Evolutionary conservation across 2,329 filamentous ascomycete genomes (phyloP).

Genomic region (Neofusicoccum laricinum): DNA sequence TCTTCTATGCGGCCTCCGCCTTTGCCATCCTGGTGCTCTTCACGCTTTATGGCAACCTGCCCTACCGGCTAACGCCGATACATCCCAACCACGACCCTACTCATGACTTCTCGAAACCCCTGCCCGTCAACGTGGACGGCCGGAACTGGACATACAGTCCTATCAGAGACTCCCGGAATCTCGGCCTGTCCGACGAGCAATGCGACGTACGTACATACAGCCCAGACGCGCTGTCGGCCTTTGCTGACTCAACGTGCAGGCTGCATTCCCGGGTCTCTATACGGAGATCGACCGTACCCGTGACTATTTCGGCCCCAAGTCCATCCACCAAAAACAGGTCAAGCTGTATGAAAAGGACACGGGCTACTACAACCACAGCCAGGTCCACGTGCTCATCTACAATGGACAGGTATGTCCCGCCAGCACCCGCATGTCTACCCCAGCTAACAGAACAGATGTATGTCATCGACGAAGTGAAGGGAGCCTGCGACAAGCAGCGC

Average conservation of each 20-base stretch:
- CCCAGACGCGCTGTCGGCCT: neutral
- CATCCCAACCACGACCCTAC: neutral
- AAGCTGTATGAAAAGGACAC: neutral
- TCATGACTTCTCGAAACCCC: too few species aligned
- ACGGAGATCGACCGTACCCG: conserved; percentile 3
- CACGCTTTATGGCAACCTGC: neutral
- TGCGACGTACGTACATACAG: neutral
- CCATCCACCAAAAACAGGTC: conserved; percentile 1
- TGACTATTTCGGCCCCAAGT: neutral
- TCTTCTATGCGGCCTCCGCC: neutral
- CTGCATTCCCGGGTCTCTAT: conserved; percentile 11
- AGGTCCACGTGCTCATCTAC: conserved; percentile 15
- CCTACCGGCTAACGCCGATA: neutral
- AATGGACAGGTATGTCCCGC: neutral
- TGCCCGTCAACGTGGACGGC: too few species aligned
- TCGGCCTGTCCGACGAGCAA: conserved; percentile 13
- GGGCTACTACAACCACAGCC: neutral
- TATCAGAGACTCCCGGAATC: neutral
- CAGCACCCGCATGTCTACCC: too few species aligned
- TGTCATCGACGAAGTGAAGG: conserved; percentile 10
- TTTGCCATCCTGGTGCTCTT: neutral
- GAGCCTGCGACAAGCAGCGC: neutral
- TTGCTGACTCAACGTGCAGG: neutral
- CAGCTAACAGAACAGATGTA: neutral
- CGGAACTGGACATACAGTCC: conserved; percentile 6